Evolutionary conservation across 2,329 filamentous ascomycete genomes (phyloP).

Genomic region (Rhynchosporium secalis): DNA sequence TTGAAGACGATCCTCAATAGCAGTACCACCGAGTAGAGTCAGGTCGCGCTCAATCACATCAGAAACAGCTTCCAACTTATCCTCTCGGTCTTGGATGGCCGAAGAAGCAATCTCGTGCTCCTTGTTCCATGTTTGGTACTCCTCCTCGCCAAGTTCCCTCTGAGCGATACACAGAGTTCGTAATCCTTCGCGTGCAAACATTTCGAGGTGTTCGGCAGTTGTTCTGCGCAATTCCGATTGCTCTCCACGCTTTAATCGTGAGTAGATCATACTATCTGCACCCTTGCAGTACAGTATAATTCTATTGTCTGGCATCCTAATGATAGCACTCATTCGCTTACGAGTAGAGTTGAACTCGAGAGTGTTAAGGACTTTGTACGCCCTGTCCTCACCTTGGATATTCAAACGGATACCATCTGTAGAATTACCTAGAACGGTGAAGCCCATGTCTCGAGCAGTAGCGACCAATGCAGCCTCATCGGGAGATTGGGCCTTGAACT

Average conservation of each 20-base stretch:
- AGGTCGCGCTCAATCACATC: constrained; percentile 90
- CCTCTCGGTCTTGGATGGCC: constrained; percentile 81
- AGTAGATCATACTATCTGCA: constrained; percentile 96
- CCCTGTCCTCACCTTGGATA: constrained; percentile 79
- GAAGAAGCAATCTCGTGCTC: constrained; percentile 86
- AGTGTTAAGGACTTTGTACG: constrained; percentile 87
- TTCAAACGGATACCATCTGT: constrained; percentile 83
- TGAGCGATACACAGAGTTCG: constrained; percentile 93
- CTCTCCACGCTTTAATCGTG: constrained; percentile 79
- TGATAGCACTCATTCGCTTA: constrained; percentile 97
- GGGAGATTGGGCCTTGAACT: constrained; percentile 96
- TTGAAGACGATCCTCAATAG: constrained; percentile 95
- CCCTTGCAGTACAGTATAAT: constrained; percentile 97
- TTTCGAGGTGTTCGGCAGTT: constrained; percentile 92
- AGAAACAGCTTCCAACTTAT: constrained; percentile 86
- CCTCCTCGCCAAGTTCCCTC: constrained; percentile 73
- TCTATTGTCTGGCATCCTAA: constrained; percentile 86
- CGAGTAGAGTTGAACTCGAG: constrained; percentile 96
- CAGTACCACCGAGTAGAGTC: constrained; percentile 85
- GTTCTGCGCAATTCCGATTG: constrained; percentile 78
- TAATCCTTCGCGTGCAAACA: constrained; percentile 94
- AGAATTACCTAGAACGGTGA: constrained; percentile 81
- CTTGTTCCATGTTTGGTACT: constrained; percentile 82
- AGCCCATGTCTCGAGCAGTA: constrained; percentile 92
- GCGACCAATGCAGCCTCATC: constrained; percentile 94